Evolutionary conservation across 2,329 filamentous ascomycete genomes (phyloP).

Genomic region (Chaetomium olivaceum): DNA sequence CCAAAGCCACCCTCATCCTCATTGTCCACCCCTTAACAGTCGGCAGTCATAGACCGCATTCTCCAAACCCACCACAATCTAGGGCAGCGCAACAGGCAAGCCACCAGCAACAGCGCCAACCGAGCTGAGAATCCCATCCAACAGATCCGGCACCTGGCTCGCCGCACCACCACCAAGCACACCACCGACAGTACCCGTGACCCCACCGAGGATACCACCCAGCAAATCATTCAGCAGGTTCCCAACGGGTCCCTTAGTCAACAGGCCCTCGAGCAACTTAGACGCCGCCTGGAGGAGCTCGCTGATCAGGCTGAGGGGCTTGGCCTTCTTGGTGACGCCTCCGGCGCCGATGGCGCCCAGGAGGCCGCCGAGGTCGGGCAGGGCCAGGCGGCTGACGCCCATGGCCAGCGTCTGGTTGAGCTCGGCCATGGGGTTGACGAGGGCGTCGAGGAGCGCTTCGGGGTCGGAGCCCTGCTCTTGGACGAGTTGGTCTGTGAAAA

Average conservation of each 20-base stretch:
- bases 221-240: conserved; percentile 11
- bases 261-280: conserved; percentile 16
- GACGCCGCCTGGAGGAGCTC: conserved; percentile 5
- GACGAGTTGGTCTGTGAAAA: conserved; percentile 25
- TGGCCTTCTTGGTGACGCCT: neutral
- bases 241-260: conserved; percentile 11
- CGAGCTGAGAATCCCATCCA: conserved; percentile 7
- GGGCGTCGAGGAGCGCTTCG: conserved; percentile 12
- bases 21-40: neutral
- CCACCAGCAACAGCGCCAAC: conserved; percentile 9
- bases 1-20: neutral
- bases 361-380: conserved; percentile 13
- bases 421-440: conserved; percentile 22
- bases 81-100: neutral
- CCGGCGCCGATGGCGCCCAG: neutral
- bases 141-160: neutral
- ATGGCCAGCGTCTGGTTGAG: conserved; percentile 21
- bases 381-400: conserved; percentile 16
- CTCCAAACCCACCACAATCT: neutral
- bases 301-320: conserved; percentile 7
- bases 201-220: conserved; percentile 15
- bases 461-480: conserved; percentile 11
- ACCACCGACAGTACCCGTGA: conserved; percentile 16
- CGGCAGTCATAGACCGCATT: neutral
- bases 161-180: conserved; percentile 4